Evolutionary conservation across 805 yeast genomes (phyloP).

Genomic region (Candida rishiriensis): DNA sequence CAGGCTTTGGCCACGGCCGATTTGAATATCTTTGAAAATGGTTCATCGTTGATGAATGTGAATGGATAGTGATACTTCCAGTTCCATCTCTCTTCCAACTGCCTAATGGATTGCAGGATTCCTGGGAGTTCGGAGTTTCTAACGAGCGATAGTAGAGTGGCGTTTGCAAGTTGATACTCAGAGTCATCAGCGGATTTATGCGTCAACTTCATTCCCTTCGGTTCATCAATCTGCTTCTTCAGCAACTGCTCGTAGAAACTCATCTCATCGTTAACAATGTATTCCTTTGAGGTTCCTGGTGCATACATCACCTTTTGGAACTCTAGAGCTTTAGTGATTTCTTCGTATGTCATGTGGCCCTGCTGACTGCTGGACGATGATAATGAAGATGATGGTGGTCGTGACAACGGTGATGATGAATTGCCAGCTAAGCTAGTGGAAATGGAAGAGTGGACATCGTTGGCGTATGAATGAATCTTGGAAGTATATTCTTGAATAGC

Average conservation of each 20-base stretch:
- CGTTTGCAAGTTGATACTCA: constrained; percentile 43
- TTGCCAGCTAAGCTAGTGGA: no score
- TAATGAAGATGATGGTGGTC: no score
- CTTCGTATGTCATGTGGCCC: not conserved
- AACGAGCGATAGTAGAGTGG: constrained; percentile 68
- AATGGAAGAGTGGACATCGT: no score
- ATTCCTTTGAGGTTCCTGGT: constrained; percentile 16
- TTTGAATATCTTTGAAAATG: constrained; percentile 57
- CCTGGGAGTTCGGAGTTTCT: constrained; percentile 54
- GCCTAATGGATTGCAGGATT: constrained; percentile 47
- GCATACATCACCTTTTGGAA: constrained; percentile 11
- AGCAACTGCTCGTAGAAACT: constrained; percentile 34
- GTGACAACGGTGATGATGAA: no score
- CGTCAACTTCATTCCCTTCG: constrained; percentile 34
- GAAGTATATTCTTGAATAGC: no score
- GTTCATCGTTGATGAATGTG: constrained; percentile 67
- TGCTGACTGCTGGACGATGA: no score
- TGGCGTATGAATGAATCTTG: no score
- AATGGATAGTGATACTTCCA: constrained; percentile 68
- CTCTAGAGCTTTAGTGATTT: constrained; percentile 12
- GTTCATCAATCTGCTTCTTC: constrained; percentile 38
- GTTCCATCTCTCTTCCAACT: constrained; percentile 62
- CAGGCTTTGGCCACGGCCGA: constrained; percentile 34
- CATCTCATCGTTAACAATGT: constrained; percentile 34
- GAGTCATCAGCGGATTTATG: constrained; percentile 13